Percentiles rank a stretch among this genome's conserved stretches.
phyloP scores from a whole-genome alignment of 805 yeast species.

The Saturnispora halmiae region DNA sequence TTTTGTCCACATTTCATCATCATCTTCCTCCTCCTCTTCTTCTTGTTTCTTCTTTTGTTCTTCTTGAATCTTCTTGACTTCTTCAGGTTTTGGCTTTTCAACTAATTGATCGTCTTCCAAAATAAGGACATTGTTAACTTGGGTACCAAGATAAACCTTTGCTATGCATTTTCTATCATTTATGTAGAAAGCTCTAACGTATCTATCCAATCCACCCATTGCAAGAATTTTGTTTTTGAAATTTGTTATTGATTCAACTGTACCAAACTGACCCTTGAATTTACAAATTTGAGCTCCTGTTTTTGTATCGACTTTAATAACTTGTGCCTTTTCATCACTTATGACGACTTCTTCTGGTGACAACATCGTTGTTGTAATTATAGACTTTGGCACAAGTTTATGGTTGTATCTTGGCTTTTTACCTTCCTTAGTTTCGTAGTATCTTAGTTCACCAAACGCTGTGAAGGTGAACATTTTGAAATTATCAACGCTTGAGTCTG shows the following conservation, averaged over 20 bases:
- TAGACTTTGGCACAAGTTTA: constrained; percentile 22
- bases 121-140: constrained; percentile 46
- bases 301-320: constrained; percentile 45
- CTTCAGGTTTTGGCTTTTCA: constrained; percentile 13
- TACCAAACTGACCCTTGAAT: constrained; percentile 70
- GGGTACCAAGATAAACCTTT: constrained; percentile 71
- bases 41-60: constrained; percentile 30
- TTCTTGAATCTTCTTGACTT: constrained; percentile 20
- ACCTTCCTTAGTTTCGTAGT: constrained; percentile 60
- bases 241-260: constrained; percentile 39
- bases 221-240: constrained; percentile 38
- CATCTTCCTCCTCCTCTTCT: constrained; percentile 29
- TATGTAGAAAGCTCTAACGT: constrained; percentile 66
- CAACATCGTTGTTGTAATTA: constrained; percentile 16
- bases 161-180: constrained; percentile 49
- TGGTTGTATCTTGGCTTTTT: constrained; percentile 55
- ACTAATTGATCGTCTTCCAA: constrained; percentile 35
- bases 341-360: constrained; percentile 36
- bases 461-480: constrained; percentile 59
- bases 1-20: constrained; percentile 28
- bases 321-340: constrained; percentile 61
- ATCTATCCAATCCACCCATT: constrained; percentile 83
- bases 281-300: constrained; percentile 56
- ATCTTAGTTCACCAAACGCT: constrained; percentile 63
- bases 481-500: constrained; percentile 29